Evolutionary conservation across 2,329 filamentous ascomycete genomes (phyloP).

Genomic region (Apiospora kogelbergensis): DNA sequence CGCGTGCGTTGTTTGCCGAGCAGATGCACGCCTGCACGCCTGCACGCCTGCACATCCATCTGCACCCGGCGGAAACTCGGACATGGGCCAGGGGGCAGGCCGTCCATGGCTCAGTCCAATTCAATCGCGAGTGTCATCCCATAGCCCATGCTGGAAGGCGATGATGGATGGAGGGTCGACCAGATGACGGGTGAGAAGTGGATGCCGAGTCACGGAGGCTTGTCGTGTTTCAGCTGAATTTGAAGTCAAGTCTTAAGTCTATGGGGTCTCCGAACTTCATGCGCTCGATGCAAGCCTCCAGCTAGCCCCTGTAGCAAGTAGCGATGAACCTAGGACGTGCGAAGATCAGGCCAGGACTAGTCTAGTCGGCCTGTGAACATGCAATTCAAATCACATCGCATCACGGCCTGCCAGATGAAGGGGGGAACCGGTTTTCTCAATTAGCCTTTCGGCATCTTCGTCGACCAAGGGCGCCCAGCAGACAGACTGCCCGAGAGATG

Average conservation of each 20-base stretch:
- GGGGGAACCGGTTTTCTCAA: too few species aligned
- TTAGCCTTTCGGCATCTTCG: too few species aligned
- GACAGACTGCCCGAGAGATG: too few species aligned
- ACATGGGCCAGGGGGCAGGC: not conserved
- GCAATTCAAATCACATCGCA: not conserved
- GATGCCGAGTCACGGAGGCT: not conserved
- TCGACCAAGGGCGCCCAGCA: too few species aligned
- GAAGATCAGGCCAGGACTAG: slow-evolving; percentile 3
- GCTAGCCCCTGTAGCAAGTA: not conserved
- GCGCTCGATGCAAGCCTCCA: slow-evolving; percentile 1
- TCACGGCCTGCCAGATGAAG: too few species aligned
- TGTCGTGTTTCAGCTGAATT: slow-evolving; percentile 11
- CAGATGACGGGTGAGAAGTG: slow-evolving; percentile 7
- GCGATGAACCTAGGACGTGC: not conserved
- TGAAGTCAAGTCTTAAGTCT: slow-evolving; percentile 5
- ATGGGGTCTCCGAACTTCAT: slow-evolving; percentile 6
- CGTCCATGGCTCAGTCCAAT: not conserved
- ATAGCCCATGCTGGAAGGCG: not conserved
- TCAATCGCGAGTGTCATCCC: slow-evolving; percentile 4
- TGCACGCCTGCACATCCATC: too few species aligned
- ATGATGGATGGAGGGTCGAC: not conserved
- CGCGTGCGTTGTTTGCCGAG: not conserved
- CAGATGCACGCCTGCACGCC: too few species aligned
- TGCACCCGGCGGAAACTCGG: not conserved
- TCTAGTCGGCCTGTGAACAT: not conserved